Evolutionary conservation across 495 filamentous ascomycete species (phyloP), one percentile per base, ranked within the genome.

Genomic region (Xylaria venustula): DNA sequence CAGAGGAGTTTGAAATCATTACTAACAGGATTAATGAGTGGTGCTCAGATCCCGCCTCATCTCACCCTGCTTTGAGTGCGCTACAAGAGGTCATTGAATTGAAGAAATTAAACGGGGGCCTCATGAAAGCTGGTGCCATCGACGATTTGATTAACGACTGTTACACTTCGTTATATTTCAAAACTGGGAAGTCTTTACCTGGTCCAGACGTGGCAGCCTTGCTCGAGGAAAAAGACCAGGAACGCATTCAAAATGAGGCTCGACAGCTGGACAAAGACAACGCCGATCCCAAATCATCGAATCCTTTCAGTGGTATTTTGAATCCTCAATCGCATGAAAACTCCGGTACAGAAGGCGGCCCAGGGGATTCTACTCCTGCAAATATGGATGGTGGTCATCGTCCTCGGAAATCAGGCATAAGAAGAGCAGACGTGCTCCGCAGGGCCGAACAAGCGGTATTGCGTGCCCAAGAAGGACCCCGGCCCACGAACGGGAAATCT

Each of bases 111-210:
- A 97, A 97, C 71, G 85, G 85, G 47, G 87, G 86, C 53, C 81
- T 94, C 8, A 93, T 93, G 86, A 96, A 93, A 68, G 84, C 87
- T 5, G 83, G 86, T 2, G 80, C 88, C 32, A 90, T 97, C 44
- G 95, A 98, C 68, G 94, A 98, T 68, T 80, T 98, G 28, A 88
- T 97, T 54, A 87, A 85, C 14, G 94, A 99, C 70, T 82, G 89
- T 30, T 99, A 94, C 71, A 87, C 90, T 2, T 78, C 83, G n/a
- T 76, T 98, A 7, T 97, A 93, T 72, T 71, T 74, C 1, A 76
- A 84, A 45, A 59, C 84, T 47, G 77, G 72, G 2, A 70, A 73
- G 30, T 64, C 65, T 23, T 65, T 82, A 8, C 75, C 79, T 1
- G 62, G 67, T 32, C 54, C 63, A 42, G 41, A 65, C 46, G 54